phyloP scores from a whole-genome alignment of 2,329 filamentous ascomycete species.

The Hyphodiscus sp. region DNA sequence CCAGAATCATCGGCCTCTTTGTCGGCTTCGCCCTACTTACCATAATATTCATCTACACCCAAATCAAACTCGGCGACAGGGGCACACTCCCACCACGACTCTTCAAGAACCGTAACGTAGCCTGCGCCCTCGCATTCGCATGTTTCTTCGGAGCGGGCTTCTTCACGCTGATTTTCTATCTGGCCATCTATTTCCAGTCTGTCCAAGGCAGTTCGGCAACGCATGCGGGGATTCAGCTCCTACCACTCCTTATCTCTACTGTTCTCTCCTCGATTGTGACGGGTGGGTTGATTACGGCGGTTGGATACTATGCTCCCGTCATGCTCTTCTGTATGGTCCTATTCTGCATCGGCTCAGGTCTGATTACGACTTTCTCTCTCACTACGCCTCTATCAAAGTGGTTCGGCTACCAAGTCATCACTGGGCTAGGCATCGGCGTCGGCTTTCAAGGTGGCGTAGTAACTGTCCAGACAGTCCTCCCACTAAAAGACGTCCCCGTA shows the following conservation, averaged over 20 bases:
- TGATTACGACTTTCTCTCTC: slow-evolving; percentile 37
- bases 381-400: slow-evolving; percentile 40
- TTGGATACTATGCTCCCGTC: slow-evolving; percentile 41
- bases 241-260: slow-evolving; percentile 37
- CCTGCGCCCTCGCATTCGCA: slow-evolving; percentile 13
- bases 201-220: slow-evolving; percentile 34
- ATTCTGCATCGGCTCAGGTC: slow-evolving; percentile 34
- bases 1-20: slow-evolving; percentile 28
- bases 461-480: slow-evolving; percentile 44
- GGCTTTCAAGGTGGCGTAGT: slow-evolving; percentile 22
- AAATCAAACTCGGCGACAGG: slow-evolving; percentile 28
- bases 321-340: slow-evolving; percentile 35
- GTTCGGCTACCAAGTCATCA: slow-evolving; percentile 53
- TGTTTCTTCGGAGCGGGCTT: slow-evolving; percentile 24
- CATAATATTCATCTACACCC: slow-evolving; percentile 23
- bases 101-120: slow-evolving; percentile 22
- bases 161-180: slow-evolving; percentile 27
- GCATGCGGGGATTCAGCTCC: slow-evolving; percentile 36
- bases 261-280: slow-evolving; percentile 36
- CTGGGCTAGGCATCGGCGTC: slow-evolving; percentile 17
- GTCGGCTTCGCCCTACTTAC: slow-evolving; percentile 24
- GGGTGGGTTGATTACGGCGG: slow-evolving; percentile 32
- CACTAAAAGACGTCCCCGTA: slow-evolving; percentile 42
- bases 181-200: slow-evolving; percentile 31
- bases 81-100: slow-evolving; percentile 35